These are phyloP conservation scores for Microsporum audouinii DNA, from an alignment of 2,329 filamentous ascomycete genomes.

Conservation along the genomic window DNA sequence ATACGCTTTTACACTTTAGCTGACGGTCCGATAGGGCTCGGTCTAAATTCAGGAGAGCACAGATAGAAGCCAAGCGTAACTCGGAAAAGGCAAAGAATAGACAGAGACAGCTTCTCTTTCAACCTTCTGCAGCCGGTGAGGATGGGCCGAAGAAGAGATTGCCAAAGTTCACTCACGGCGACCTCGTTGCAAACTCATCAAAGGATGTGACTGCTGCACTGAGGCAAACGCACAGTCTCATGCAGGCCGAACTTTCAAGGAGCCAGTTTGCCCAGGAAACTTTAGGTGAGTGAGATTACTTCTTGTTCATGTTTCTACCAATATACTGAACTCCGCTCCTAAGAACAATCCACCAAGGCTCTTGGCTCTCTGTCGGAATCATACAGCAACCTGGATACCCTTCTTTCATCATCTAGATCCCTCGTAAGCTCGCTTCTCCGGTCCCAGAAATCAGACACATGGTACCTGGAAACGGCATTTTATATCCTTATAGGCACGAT, in stretches of 20 bases:
- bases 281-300: conserved; percentile 36
- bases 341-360: conserved; percentile 65
- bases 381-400: conserved; percentile 66
- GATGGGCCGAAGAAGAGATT: conserved; percentile 20
- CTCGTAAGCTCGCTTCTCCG: conserved; percentile 68
- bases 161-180: conserved; percentile 52
- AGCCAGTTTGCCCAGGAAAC: conserved; percentile 87
- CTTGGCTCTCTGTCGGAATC: conserved; percentile 69
- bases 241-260: conserved; percentile 71
- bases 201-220: conserved; percentile 76
- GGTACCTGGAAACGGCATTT: conserved; percentile 87
- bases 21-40: conserved; percentile 41
- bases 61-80: conserved; percentile 64
- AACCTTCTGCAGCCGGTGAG: conserved; percentile 45
- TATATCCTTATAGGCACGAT: conserved; percentile 69
- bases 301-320: neutral
- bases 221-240: conserved; percentile 72
- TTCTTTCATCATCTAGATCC: conserved; percentile 62
- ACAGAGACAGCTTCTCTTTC: conserved; percentile 65
- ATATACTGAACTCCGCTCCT: conserved; percentile 5
- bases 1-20: conserved; percentile 13
- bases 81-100: conserved; percentile 61
- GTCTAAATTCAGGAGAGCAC: conserved; percentile 66
- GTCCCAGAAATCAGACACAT: conserved; percentile 92
- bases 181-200: conserved; percentile 62